A percentile compares a stretch with the other conserved stretches of the same genome.
phyloP scores from a whole-genome alignment of 2,329 filamentous ascomycete genomes.

The Magnaporthales sp. region DNA sequence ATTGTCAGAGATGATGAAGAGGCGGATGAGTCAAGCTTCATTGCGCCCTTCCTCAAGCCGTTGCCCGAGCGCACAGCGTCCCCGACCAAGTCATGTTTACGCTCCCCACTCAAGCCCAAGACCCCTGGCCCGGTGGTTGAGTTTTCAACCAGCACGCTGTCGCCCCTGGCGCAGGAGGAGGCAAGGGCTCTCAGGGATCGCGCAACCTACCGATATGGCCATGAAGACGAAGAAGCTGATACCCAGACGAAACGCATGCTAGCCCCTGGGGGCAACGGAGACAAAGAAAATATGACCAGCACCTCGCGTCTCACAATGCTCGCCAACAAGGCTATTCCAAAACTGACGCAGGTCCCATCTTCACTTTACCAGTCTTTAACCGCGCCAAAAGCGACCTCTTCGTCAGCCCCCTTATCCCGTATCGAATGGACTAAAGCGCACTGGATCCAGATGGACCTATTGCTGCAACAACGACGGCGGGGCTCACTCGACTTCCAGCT shows the following conservation, averaged over 20 bases:
- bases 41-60: conserved; percentile 34
- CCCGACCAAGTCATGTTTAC: conserved; percentile 46
- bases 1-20: conserved; percentile 5
- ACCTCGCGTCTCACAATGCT: not conserved
- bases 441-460: conserved; percentile 43
- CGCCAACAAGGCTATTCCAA: not conserved
- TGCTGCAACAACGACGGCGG: conserved; percentile 42
- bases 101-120: conserved; percentile 48
- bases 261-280: not conserved
- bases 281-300: conserved; percentile 3
- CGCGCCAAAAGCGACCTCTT: conserved; percentile 1
- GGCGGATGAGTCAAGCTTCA: conserved; percentile 24
- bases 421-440: conserved; percentile 25
- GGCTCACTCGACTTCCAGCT: conserved; percentile 30
- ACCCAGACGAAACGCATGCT: not conserved
- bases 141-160: conserved; percentile 42
- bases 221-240: conserved; percentile 1
- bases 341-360: not conserved
- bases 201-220: conserved; percentile 6
- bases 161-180: conserved; percentile 33
- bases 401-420: conserved; percentile 8
- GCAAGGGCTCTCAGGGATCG: conserved; percentile 8
- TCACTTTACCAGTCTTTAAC: not conserved
- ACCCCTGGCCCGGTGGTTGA: conserved; percentile 51
- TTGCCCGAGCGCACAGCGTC: conserved; percentile 43